These are phyloP conservation scores for Quercus alba DNA, from an alignment of 306 rosid genomes.

Conservation along the genomic window DNA sequence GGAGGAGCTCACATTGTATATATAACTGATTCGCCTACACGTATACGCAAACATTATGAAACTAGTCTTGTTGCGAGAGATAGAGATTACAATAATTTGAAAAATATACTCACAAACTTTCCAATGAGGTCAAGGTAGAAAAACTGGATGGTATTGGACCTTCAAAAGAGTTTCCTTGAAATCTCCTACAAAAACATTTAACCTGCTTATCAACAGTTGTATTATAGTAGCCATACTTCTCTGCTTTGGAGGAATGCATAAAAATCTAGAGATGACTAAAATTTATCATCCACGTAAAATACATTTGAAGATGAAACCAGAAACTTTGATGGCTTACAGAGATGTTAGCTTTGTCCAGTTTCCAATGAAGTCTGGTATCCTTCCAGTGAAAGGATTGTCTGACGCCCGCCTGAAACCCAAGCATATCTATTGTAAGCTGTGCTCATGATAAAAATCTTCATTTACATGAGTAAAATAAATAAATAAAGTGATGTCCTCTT, in stretches of 20 bases:
- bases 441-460: no score
- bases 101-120: constrained; percentile 15
- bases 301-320: background rate
- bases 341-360: constrained; percentile 13
- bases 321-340: constrained; percentile 1
- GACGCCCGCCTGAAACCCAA: constrained; percentile 13
- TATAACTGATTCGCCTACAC: constrained; percentile 27
- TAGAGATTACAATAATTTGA: background rate
- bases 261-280: no score
- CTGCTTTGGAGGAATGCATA: no score
- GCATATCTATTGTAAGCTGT: background rate
- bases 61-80: background rate
- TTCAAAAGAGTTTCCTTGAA: constrained; percentile 31
- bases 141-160: constrained; percentile 35
- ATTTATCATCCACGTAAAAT: no score
- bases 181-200: constrained; percentile 13
- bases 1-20: constrained; percentile 28
- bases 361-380: constrained; percentile 27
- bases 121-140: constrained; percentile 18
- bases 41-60: background rate
- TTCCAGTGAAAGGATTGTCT: constrained; percentile 22
- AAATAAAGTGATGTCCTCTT: no score
- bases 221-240: no score
- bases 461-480: no score
- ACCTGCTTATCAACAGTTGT: background rate